A percentile compares a stretch with the other conserved stretches of the same genome.
Evolutionary conservation across 2,329 filamentous ascomycete genomes (phyloP).

Genomic region (Rhynchosporium graminicola): DNA sequence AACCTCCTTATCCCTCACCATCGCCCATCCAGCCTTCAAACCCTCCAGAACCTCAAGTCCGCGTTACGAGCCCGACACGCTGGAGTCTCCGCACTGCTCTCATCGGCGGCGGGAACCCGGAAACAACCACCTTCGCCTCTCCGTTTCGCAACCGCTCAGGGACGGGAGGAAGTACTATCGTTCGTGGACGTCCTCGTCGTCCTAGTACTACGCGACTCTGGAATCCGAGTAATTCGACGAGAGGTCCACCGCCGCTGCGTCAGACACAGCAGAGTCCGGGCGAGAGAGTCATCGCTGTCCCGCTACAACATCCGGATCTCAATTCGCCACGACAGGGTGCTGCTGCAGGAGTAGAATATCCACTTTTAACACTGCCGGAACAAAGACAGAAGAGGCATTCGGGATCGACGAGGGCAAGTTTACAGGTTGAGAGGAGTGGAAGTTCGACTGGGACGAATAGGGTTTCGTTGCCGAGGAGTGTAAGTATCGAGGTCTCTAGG

Average conservation of each 20-base stretch:
- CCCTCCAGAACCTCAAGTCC: conserved; percentile 32
- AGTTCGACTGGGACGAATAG: conserved; percentile 36
- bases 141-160: conserved; percentile 35
- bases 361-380: conserved; percentile 58
- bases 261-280: conserved; percentile 27
- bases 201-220: conserved; percentile 49
- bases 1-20: conserved; percentile 37
- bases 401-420: conserved; percentile 45
- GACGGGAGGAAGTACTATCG: conserved; percentile 33
- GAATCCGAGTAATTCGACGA: conserved; percentile 61
- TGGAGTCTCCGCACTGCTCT: conserved; percentile 41
- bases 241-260: conserved; percentile 18
- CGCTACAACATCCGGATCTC: conserved; percentile 39
- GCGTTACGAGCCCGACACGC: conserved; percentile 49
- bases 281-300: conserved; percentile 35
- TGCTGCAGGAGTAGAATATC: conserved; percentile 43
- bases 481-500: conserved; percentile 38
- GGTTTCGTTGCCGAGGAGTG: conserved; percentile 39
- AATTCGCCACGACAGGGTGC: conserved; percentile 32
- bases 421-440: conserved; percentile 50
- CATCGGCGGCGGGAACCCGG: conserved; percentile 31
- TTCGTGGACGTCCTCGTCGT: conserved; percentile 33
- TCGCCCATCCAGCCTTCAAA: conserved; percentile 23
- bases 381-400: conserved; percentile 55
- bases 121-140: conserved; percentile 25